phyloP scores from a whole-genome alignment of 108 stramenopile species.

The Cyclotella choctawhatcheeana region DNA sequence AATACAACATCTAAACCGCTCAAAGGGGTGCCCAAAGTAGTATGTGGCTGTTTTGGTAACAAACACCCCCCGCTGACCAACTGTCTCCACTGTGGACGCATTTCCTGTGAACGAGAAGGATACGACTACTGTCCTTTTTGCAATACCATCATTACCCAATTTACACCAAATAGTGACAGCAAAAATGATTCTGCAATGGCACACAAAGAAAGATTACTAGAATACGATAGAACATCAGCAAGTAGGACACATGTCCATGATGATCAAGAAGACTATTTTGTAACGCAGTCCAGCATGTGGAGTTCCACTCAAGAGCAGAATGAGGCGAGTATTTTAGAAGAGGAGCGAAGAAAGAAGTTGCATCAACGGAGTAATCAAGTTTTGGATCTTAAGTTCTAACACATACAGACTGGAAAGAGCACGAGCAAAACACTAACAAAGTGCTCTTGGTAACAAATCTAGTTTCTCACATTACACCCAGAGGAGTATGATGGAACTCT shows the following conservation, averaged over 20 bases:
- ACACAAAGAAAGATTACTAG: constrained; percentile 53
- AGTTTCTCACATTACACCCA: too few relatives aligned
- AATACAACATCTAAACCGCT: constrained; percentile 6
- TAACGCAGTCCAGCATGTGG: constrained; percentile 41
- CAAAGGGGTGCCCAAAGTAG: constrained; percentile 32
- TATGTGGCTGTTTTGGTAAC: constrained; percentile 50
- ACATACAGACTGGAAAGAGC: too few relatives aligned
- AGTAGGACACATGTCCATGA: constrained; percentile 49
- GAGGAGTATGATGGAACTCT: too few relatives aligned
- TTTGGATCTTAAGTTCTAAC: constrained; percentile 28
- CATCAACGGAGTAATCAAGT: constrained; percentile 36
- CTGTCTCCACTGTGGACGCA: constrained; percentile 52
- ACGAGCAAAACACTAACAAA: too few relatives aligned
- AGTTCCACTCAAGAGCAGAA: constrained; percentile 34
- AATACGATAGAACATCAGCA: constrained; percentile 45
- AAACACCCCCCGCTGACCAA: constrained; percentile 42
- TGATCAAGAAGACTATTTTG: constrained; percentile 59
- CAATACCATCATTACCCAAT: constrained; percentile 27
- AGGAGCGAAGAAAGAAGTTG: constrained; percentile 26
- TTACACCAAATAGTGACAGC: constrained; percentile 6
- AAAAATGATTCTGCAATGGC: constrained; percentile 26
- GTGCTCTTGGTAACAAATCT: too few relatives aligned
- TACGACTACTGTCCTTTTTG: constrained; percentile 54
- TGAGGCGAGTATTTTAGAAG: constrained; percentile 25
- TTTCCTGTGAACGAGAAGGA: constrained; percentile 43